phyloP scores from a whole-genome alignment of 768 basidiomycete genomes.

The Gloeopeniophorella convolvens region DNA sequence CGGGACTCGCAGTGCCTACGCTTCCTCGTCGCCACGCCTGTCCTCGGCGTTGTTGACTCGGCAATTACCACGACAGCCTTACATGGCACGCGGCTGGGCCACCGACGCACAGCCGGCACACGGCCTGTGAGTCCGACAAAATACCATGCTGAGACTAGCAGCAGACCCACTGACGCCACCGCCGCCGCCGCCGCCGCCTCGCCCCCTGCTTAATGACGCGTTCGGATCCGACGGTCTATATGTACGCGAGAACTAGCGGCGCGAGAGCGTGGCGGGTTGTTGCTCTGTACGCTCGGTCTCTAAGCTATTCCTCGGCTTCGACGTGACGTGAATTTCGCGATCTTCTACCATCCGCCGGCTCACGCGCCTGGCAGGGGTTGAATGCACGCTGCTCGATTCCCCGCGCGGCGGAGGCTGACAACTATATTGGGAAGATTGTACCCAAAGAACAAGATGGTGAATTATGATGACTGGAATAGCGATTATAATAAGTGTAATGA shows the following conservation, averaged over 20 bases:
- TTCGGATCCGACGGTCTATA: conserved; percentile 26
- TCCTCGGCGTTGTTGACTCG: not conserved
- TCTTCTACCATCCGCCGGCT: not conserved
- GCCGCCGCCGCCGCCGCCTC: conserved; percentile 12
- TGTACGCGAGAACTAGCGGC: conserved; percentile 25
- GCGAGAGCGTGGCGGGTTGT: conserved; percentile 18
- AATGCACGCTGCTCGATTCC: not conserved
- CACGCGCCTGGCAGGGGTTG: not conserved
- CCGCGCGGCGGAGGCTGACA: no score
- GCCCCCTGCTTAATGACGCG: no score
- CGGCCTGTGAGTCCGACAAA: not conserved
- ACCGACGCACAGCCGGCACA: conserved; percentile 10
- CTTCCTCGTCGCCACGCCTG: no score
- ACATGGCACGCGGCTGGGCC: not conserved
- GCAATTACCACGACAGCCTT: not conserved
- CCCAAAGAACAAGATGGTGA: no score
- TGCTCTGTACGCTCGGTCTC: conserved; percentile 37
- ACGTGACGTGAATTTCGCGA: conserved; percentile 35
- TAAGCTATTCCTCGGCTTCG: conserved; percentile 34
- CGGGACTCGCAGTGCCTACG: conserved; percentile 4
- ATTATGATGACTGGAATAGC: no score
- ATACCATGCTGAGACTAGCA: not conserved
- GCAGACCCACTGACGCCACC: not conserved
- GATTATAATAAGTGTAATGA: no score
- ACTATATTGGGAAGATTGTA: no score